A percentile compares a stretch with the other conserved stretches of the same genome.
Evolutionary conservation across 495 filamentous ascomycete species (phyloP).

Genomic region (Penicillium crystallinum): DNA sequence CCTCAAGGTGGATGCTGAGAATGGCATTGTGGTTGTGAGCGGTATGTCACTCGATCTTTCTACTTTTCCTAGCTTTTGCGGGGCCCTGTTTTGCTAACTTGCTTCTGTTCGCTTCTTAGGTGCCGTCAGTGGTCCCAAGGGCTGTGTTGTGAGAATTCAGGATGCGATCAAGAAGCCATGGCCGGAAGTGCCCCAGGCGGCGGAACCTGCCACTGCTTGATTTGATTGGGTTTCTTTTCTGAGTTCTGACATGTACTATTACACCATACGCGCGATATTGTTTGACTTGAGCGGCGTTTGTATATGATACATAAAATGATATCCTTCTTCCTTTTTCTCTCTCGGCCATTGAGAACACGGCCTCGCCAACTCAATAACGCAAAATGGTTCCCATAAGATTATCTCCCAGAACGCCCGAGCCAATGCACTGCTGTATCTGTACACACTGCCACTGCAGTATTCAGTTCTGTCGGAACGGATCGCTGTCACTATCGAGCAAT

Average conservation of each 20-base stretch:
- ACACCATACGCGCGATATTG: slow-evolving; percentile 34
- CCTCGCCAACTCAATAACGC: neutral
- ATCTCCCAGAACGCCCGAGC: slow-evolving; percentile 24
- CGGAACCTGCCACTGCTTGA: slow-evolving; percentile 37
- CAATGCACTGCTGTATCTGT: slow-evolving; percentile 27
- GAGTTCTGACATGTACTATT: slow-evolving; percentile 36
- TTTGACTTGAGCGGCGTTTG: slow-evolving; percentile 42
- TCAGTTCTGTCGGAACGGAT: slow-evolving; percentile 51
- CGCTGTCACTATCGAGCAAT: slow-evolving; percentile 54
- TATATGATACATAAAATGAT: slow-evolving; percentile 47
- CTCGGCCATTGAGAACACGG: neutral
- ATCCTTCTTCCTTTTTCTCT: slow-evolving; percentile 26
- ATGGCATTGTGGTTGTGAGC: slow-evolving; percentile 83
- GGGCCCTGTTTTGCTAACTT: slow-evolving; percentile 5
- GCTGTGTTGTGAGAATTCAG: slow-evolving; percentile 74
- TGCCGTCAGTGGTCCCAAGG: slow-evolving; percentile 77
- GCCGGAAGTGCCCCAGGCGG: slow-evolving; percentile 50
- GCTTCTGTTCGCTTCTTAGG: slow-evolving; percentile 41
- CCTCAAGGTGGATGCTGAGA: slow-evolving; percentile 74
- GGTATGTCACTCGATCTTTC: slow-evolving; percentile 42
- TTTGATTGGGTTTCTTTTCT: slow-evolving; percentile 2
- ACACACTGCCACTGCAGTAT: slow-evolving; percentile 6
- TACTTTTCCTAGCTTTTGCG: neutral
- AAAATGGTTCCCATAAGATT: slow-evolving; percentile 4
- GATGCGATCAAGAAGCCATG: slow-evolving; percentile 91